These are phyloP conservation scores for Auriculariales sp. DNA, from an alignment of 768 basidiomycete genomes.

Conservation along the genomic window DNA sequence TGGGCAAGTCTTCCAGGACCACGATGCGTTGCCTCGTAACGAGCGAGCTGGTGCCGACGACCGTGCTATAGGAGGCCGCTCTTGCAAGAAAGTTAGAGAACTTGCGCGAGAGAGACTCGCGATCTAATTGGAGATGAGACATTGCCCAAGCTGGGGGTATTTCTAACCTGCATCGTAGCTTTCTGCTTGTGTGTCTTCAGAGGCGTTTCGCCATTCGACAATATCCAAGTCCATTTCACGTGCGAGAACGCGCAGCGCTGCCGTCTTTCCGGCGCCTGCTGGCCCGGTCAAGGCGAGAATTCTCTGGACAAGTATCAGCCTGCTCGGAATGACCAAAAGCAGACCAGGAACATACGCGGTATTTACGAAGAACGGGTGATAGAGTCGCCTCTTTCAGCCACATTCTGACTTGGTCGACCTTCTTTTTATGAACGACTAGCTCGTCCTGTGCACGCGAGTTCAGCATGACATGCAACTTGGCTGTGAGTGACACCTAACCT, in stretches of 20 bases:
- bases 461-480: neutral
- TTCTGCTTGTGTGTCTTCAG: conserved; percentile 31
- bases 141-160: conserved; percentile 22
- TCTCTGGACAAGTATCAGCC: conserved; percentile 39
- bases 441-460: conserved; percentile 33
- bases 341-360: conserved; percentile 39
- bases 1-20: conserved; percentile 83
- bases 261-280: conserved; percentile 82
- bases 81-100: conserved; percentile 65
- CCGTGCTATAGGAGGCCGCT: conserved; percentile 41
- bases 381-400: conserved; percentile 66
- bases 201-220: conserved; percentile 70
- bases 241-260: conserved; percentile 63
- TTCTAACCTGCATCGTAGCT: too few species aligned
- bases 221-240: conserved; percentile 65
- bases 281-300: conserved; percentile 79
- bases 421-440: conserved; percentile 65
- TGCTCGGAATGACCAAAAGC: neutral
- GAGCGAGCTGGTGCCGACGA: conserved; percentile 23
- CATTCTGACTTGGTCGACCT: conserved; percentile 60
- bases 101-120: conserved; percentile 34
- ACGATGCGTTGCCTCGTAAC: conserved; percentile 39
- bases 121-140: conserved; percentile 11
- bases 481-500: conserved; percentile 24
- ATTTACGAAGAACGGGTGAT: conserved; percentile 54